These are phyloP conservation scores for Scedosporium boydii DNA, from an alignment of 2,329 filamentous ascomycete species.

Conservation along the genomic window DNA sequence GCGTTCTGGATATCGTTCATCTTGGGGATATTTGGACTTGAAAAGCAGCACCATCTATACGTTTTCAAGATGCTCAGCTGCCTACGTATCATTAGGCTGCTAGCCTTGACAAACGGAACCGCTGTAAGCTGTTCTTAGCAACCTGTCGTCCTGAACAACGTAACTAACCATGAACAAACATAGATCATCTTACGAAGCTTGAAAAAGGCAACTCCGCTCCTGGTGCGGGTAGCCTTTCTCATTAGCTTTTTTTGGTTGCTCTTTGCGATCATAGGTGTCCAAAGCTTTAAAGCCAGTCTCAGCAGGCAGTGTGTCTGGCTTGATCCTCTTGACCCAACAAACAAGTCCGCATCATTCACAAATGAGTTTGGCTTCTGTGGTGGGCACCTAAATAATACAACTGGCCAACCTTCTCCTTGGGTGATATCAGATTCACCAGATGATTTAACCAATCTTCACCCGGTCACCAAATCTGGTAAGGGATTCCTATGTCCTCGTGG, in stretches of 20 bases:
- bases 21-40: constrained; percentile 59
- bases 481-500: constrained; percentile 80
- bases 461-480: constrained; percentile 52
- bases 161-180: constrained; percentile 6
- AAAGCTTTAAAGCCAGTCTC: constrained; percentile 85
- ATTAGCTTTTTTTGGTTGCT: constrained; percentile 96
- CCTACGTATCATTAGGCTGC: constrained; percentile 80
- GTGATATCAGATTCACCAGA: constrained; percentile 32
- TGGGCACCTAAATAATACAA: constrained; percentile 59
- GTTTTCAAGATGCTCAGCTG: constrained; percentile 96
- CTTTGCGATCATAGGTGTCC: constrained; percentile 93
- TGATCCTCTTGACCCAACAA: constrained; percentile 50
- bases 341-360: constrained; percentile 45
- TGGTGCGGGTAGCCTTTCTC: constrained; percentile 87
- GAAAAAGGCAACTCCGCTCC: constrained; percentile 85
- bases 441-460: constrained; percentile 35
- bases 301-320: constrained; percentile 71
- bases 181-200: constrained; percentile 88
- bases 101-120: constrained; percentile 87
- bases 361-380: constrained; percentile 74
- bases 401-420: constrained; percentile 57
- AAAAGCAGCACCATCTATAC: constrained; percentile 64
- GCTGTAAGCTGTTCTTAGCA: constrained; percentile 48
- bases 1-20: constrained; percentile 89
- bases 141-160: background rate